Conservation (phyloP, 2,329 filamentous ascomycete species). For the Aulographum hederae region DNA sequence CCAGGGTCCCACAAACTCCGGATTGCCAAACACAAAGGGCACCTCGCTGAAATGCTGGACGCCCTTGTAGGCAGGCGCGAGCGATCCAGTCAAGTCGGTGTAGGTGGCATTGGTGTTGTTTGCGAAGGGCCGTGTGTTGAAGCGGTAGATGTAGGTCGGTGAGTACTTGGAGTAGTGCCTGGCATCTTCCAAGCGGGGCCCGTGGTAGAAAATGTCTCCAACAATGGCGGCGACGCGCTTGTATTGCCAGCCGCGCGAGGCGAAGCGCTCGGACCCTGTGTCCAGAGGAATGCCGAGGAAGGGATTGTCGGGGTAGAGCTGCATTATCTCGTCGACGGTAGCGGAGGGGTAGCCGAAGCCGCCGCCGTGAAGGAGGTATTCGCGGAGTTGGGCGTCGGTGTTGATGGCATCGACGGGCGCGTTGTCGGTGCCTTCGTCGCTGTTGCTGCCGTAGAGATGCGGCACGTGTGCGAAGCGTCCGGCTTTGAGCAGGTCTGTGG, state of each 20-base stretch:
- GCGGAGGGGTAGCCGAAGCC: conserved; percentile 10
- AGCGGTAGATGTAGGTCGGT: conserved; percentile 42
- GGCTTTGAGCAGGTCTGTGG: conserved; percentile 32
- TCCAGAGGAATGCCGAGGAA: conserved; percentile 1
- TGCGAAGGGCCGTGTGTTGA: conserved; percentile 37
- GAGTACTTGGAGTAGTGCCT: conserved; percentile 29
- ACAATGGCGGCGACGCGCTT: conserved; percentile 32
- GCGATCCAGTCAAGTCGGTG: no score
- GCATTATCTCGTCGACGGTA: conserved; percentile 1
- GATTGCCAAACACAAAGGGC: conserved; percentile 28
- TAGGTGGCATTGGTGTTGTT: no score
- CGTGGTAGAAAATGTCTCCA: conserved; percentile 40
- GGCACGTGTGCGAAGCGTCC: conserved; percentile 48
- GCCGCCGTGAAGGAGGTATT: conserved; percentile 21
- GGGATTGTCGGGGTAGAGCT: conserved; percentile 4
- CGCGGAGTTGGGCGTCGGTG: conserved; percentile 32
- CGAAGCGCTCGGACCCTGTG: conserved; percentile 5
- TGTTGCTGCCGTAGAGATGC: conserved; percentile 44
- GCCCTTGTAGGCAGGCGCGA: conserved; percentile 14
- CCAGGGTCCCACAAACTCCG: conserved; percentile 22
- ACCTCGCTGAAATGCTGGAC: conserved; percentile 37
- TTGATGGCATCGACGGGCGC: conserved; percentile 33
- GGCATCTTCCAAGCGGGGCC: conserved; percentile 33
- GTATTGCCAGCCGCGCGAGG: conserved; percentile 28
- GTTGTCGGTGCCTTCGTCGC: conserved; percentile 47